Percentiles rank a stretch among this genome's conserved stretches.
Conservation (phyloP, 2,329 filamentous ascomycete species). For the Neofusicoccum cordaticola region DNA sequence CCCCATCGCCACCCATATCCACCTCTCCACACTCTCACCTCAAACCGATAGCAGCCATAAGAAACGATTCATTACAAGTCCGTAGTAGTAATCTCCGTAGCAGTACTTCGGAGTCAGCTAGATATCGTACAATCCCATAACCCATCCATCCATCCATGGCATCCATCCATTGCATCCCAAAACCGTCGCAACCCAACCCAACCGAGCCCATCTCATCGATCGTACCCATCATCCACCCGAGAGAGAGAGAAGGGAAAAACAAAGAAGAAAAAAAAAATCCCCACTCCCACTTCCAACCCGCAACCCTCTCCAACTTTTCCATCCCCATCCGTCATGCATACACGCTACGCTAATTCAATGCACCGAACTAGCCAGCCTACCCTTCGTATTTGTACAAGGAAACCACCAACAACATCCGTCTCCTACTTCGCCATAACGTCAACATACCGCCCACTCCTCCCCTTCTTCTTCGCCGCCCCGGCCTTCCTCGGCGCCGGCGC, state of each 20-base stretch:
- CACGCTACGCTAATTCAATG: too few relatives aligned
- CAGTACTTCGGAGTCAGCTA: not conserved
- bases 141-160: not conserved
- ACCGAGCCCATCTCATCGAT: slow-evolving; percentile 19
- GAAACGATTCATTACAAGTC: not conserved
- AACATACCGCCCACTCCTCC: slow-evolving; percentile 85
- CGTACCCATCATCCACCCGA: too few relatives aligned
- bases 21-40: too few relatives aligned
- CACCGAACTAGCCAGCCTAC: not conserved
- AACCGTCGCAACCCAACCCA: too few relatives aligned
- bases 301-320: too few relatives aligned
- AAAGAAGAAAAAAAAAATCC: too few relatives aligned
- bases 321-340: too few relatives aligned
- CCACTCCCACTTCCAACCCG: too few relatives aligned
- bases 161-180: not conserved
- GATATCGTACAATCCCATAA: not conserved
- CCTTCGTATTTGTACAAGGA: not conserved
- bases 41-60: too few relatives aligned
- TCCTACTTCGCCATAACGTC: slow-evolving; percentile 75
- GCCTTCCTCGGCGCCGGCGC: slow-evolving; percentile 68
- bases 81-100: not conserved
- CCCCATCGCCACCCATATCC: too few relatives aligned
- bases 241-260: too few relatives aligned
- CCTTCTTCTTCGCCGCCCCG: slow-evolving; percentile 57
- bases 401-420: not conserved